phyloP scores from a whole-genome alignment of 495 filamentous ascomycete species.

The Podospora anserina region DNA sequence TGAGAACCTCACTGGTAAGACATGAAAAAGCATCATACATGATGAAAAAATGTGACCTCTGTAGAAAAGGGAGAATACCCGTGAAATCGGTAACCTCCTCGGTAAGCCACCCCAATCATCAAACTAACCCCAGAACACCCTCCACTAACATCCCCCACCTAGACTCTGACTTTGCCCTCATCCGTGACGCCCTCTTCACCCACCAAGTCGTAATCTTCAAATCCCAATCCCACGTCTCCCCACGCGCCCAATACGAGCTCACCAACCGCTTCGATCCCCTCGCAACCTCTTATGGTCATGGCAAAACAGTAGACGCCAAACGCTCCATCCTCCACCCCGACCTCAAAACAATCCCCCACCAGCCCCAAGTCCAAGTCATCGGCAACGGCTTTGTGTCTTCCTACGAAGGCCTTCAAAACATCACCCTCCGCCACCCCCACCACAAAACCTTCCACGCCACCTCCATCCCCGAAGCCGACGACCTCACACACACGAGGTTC shows the following conservation, averaged over 20 bases:
- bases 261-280: constrained; percentile 67
- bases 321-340: constrained; percentile 71
- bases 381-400: constrained; percentile 63
- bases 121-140: not conserved
- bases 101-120: constrained; percentile 35
- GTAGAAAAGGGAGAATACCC: constrained; percentile 47
- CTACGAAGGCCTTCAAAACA: constrained; percentile 65
- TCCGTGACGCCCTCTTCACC: constrained; percentile 59
- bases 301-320: constrained; percentile 63
- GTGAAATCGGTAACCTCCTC: constrained; percentile 55
- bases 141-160: not conserved
- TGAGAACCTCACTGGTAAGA: constrained; percentile 56
- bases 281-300: constrained; percentile 65
- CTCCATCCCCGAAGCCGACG: constrained; percentile 58
- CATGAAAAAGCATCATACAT: constrained; percentile 9
- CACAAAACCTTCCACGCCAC: constrained; percentile 70
- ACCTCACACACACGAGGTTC: constrained; percentile 66
- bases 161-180: constrained; percentile 59
- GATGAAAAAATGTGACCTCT: constrained; percentile 13
- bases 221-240: constrained; percentile 56
- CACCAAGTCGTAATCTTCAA: constrained; percentile 67
- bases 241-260: constrained; percentile 66
- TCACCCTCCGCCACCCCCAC: constrained; percentile 68
- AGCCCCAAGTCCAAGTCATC: constrained; percentile 76
- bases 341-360: constrained; percentile 72